Base-by-base conservation (phyloP, 495 filamentous ascomycete species). In the Neohortaea acidophila region DNA sequence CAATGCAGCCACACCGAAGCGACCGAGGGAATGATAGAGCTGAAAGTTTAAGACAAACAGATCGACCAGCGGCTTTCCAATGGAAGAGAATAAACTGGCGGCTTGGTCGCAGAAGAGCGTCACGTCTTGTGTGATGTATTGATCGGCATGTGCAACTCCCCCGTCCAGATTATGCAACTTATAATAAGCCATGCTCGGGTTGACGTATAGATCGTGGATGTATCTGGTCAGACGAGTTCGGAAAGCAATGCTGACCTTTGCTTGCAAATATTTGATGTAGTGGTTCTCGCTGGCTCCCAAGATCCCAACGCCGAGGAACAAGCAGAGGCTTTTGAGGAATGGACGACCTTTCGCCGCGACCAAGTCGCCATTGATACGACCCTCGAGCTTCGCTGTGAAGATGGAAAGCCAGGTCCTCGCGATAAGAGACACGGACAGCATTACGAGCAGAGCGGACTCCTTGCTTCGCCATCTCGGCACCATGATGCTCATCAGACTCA, bases 181-280 rank as follows among this genome's bases (percentile, higher is more conserved):
- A 65, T 99, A 96, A 56, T 93, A 99, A 51, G 86, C 87, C 41
- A 91, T 73, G 45, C 86, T 82, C 39, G 85, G 79, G 49, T 91
- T 93, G 17, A 99, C 69, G 56, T 96, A 96, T 17, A 99, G 61
- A 58, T 99, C 91, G 54, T 99, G 91, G 35, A 99, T 94, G 55
- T 99, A 99, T 44, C 91, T 67, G 13, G 91, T 99, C 19, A 99
- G 63, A 1, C 91, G 77, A 6, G 91, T 99, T 24, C 91, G 81
- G 69, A 99, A 99, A 30, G 91, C 84, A 41, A 99, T 99, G 11
- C 86, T 91, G 33, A 96, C 82, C 65, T 99, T 99, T 33, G 82
- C 82, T 55, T 99, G 87, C 38, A 99, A 70, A 60, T 85, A 99
- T 59, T 94, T 94, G 61, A 99, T 96, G 77, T 84, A 87, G 25